These are phyloP conservation scores for Candida nonsorbophila DNA, from an alignment of 805 yeast genomes.

Conservation along the genomic window DNA sequence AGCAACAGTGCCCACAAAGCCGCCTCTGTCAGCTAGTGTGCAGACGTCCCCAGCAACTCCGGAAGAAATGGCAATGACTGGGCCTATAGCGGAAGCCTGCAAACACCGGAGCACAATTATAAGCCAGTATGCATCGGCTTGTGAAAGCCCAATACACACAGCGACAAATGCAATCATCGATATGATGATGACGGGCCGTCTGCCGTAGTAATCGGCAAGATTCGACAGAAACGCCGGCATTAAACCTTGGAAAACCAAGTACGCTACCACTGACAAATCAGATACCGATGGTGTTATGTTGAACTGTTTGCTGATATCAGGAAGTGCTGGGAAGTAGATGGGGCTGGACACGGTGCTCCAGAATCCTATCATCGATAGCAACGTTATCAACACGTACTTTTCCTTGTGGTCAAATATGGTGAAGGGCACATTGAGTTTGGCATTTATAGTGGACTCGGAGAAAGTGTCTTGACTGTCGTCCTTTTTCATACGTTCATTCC, in stretches of 20 bases:
- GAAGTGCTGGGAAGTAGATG: constrained; percentile 75
- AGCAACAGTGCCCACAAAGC: constrained; percentile 56
- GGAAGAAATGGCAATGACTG: constrained; percentile 63
- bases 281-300: constrained; percentile 50
- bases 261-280: constrained; percentile 72
- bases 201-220: constrained; percentile 65
- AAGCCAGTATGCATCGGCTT: constrained; percentile 50
- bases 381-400: constrained; percentile 30
- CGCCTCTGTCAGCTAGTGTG: constrained; percentile 61
- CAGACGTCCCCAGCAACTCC: constrained; percentile 76
- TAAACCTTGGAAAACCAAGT: constrained; percentile 70
- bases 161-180: constrained; percentile 54
- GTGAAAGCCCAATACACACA: constrained; percentile 64
- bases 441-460: too few species aligned
- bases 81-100: constrained; percentile 77
- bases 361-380: constrained; percentile 46
- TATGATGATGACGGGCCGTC: constrained; percentile 59
- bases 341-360: constrained; percentile 73
- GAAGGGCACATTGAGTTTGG: too few species aligned
- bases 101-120: constrained; percentile 64
- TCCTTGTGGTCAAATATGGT: constrained; percentile 43
- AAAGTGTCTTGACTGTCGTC: too few species aligned
- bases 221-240: constrained; percentile 67
- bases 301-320: constrained; percentile 51
- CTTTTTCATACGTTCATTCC: too few species aligned